Percentiles rank a stretch among this genome's conserved stretches.
Conservation (phyloP, 192 early-diverging fungal genomes). For the Entomortierella lignicola region DNA sequence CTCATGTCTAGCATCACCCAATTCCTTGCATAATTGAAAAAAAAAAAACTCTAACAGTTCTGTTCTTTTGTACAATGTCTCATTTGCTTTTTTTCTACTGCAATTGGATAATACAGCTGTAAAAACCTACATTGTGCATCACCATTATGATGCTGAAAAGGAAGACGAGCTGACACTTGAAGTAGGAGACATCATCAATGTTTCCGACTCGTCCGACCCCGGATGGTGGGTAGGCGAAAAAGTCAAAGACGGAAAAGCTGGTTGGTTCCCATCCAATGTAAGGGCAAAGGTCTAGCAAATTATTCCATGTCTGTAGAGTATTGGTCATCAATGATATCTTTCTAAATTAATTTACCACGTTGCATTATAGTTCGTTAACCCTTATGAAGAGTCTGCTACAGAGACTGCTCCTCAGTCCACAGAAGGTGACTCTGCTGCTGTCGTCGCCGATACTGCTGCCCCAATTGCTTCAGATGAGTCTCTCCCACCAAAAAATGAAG, state of each 20-base stretch:
- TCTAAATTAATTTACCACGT: neutral
- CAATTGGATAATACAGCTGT: neutral
- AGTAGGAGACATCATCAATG: conserved; percentile 66
- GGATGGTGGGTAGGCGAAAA: conserved; percentile 64
- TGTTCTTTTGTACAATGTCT: no score
- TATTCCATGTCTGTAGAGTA: neutral
- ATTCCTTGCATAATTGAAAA: no score
- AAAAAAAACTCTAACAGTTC: no score
- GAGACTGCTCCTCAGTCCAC: neutral
- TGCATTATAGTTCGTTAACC: conserved; percentile 40
- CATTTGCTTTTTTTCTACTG: no score
- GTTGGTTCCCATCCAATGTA: conserved; percentile 64
- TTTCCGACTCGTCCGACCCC: conserved; percentile 65
- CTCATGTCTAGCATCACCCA: no score
- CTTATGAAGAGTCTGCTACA: conserved; percentile 14
- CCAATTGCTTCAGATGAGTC: conserved; percentile 4
- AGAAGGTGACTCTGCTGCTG: neutral
- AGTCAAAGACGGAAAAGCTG: conserved; percentile 45
- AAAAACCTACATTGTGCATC: conserved; percentile 54
- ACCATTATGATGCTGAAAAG: conserved; percentile 66
- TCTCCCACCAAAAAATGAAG: conserved; percentile 37
- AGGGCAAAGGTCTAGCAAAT: neutral
- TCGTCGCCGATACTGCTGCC: neutral
- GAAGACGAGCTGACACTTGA: conserved; percentile 73
- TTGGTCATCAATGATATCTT: no score